Conservation (phyloP, 352 stramenopile species). For the Salisapilia sapeloensis region DNA sequence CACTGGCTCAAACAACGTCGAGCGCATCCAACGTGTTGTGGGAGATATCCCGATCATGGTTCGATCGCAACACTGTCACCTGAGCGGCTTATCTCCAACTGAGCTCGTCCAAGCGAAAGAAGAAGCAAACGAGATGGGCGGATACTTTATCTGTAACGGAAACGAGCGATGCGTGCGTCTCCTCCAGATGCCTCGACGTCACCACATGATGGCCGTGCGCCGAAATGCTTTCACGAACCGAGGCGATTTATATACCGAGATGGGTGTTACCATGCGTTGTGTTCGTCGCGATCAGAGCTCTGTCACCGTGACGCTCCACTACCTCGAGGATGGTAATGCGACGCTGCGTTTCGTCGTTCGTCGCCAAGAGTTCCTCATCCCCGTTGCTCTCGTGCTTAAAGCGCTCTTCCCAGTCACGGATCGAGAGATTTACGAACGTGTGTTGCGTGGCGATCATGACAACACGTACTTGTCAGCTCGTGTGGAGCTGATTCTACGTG, state of each 20-base stretch:
- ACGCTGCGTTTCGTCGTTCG: constrained; percentile 92
- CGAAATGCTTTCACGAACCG: constrained; percentile 96
- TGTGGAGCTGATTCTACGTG: constrained; percentile 93
- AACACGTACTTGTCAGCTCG: constrained; percentile 96
- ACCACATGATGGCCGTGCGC: constrained; percentile 89
- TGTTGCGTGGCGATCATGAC: constrained; percentile 87
- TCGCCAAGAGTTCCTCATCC: constrained; percentile 98
- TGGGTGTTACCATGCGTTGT: constrained; percentile 95
- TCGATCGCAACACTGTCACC: constrained; percentile 90
- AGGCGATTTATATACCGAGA: constrained; percentile 91
- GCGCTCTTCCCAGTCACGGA: constrained; percentile 85
- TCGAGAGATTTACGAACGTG: constrained; percentile 95
- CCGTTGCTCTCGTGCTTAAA: constrained; percentile 93
- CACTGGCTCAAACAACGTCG: constrained; percentile 57
- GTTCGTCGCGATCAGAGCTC: constrained; percentile 90
- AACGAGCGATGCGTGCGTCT: constrained; percentile 97
- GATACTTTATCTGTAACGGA: constrained; percentile 99
- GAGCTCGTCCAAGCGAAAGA: constrained; percentile 82
- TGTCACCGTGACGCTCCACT: constrained; percentile 97
- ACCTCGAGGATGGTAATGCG: constrained; percentile 93
- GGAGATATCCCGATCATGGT: constrained; percentile 98
- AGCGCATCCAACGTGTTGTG: constrained; percentile 76
- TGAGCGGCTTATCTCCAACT: constrained; percentile 67
- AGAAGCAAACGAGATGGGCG: constrained; percentile 95
- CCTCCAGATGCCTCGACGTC: constrained; percentile 86